Base-by-base conservation (phyloP, 208 protist genomes). In the Acanthamoeba castellanii region DNA sequence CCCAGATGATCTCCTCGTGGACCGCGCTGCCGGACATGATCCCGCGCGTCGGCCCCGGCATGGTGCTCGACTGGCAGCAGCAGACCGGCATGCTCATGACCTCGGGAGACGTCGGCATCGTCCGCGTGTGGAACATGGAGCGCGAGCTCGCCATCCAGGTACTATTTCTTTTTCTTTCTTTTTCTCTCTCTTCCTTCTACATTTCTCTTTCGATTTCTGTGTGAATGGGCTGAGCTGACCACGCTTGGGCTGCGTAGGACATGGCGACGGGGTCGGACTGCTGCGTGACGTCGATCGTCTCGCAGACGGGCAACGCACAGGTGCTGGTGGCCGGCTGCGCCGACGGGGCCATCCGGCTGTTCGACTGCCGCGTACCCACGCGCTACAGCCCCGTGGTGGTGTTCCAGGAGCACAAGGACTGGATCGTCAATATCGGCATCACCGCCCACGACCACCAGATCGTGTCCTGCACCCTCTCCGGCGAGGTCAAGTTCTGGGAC, bases 401-500 rank as follows among this genome's bases (percentile, higher is more conserved):
- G n/a, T 95, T 96, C 25, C 57, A 90, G 1, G 96, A 97, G 72
- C 96, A 97, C 52, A 95, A 92, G 57, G 66, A 93, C 20, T 97
- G 89, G 37, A 88, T 97, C n/a, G 76, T 96, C 8, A 96, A 97
- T 27, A 52, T 96, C 9, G 64, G 74, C 11, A 95, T 97, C 76
- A 93, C 89, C 25, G 42, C 42, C 32, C 14, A 32, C 37, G 91
- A 84, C 47, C 42, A 94, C 47, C 91, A 94, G 27, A 94, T 97
- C 16, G 45, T 96, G 4, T 97, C 96, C 32, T 89, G 90, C 52
- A 68, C 92, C 30, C 30, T 42, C 3, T 74, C 78, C 32, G 96
- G 96, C n/a, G 95, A 97, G 72, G 93, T 97, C 13, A 97, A 97
- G 93, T 96, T 97, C 47, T 97, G 97, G 97, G 93, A 97, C 78